phyloP scores from a whole-genome alignment of 345 rosid species.

The Populus euphratica region DNA sequence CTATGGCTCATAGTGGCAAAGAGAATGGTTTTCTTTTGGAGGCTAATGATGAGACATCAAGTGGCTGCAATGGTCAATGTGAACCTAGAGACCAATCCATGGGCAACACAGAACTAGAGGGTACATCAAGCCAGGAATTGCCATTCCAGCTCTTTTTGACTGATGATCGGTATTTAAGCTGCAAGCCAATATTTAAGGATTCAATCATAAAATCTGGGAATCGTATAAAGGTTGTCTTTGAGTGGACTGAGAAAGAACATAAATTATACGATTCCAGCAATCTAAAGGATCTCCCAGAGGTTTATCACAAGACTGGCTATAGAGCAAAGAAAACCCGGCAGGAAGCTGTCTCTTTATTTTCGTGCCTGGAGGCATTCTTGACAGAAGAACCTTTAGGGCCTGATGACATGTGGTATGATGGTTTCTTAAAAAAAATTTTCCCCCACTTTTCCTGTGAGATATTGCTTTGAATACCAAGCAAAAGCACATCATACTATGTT shows the following conservation, averaged over 20 bases:
- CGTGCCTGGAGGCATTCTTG: slow-evolving; percentile 93
- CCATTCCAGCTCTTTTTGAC: slow-evolving; percentile 42
- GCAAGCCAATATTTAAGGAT: slow-evolving; percentile 49
- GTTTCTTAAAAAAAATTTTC: no score
- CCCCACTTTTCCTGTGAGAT: not conserved
- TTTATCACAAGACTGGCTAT: slow-evolving; percentile 51
- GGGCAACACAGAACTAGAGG: slow-evolving; percentile 38
- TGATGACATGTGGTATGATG: slow-evolving; percentile 83
- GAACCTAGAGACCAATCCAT: slow-evolving; percentile 27
- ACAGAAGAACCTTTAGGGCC: slow-evolving; percentile 92
- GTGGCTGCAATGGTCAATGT: slow-evolving; percentile 31
- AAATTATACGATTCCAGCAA: slow-evolving; percentile 64
- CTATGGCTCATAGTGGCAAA: slow-evolving; percentile 33
- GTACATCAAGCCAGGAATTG: slow-evolving; percentile 29
- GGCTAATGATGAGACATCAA: slow-evolving; percentile 42
- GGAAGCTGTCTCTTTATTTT: slow-evolving; percentile 77
- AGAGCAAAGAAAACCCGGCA: slow-evolving; percentile 68
- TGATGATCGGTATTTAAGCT: slow-evolving; percentile 32
- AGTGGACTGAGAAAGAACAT: slow-evolving; percentile 66
- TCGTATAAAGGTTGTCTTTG: slow-evolving; percentile 46
- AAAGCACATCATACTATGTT: not conserved
- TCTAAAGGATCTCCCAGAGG: slow-evolving; percentile 75
- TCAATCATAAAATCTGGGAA: slow-evolving; percentile 43
- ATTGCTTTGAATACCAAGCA: not conserved
- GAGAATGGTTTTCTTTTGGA: slow-evolving; percentile 51